Evolutionary conservation across 495 filamentous ascomycete genomes (phyloP).

Genomic region (Neurospora sp.): DNA sequence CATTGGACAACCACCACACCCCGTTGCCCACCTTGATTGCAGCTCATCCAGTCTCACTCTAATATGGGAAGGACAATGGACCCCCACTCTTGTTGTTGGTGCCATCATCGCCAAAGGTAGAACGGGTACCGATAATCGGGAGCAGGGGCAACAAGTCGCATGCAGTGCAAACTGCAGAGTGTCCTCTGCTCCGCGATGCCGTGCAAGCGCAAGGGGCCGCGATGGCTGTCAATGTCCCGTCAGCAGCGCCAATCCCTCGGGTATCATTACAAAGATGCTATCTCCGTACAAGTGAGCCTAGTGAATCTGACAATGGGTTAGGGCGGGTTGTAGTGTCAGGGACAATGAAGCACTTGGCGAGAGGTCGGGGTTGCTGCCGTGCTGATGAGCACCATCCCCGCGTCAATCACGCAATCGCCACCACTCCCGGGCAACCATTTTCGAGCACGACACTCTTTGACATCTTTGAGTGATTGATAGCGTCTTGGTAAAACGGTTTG

Average conservation of each 20-base stretch:
- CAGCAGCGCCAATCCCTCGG: not conserved
- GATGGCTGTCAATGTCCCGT: not conserved
- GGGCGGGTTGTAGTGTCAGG: not conserved
- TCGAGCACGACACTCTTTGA: not conserved
- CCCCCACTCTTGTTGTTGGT: slow-evolving; percentile 5
- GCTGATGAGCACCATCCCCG: slow-evolving; percentile 10
- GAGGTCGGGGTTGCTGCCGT: not conserved
- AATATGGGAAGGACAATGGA: not conserved
- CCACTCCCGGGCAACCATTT: not conserved
- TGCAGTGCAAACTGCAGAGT: not conserved
- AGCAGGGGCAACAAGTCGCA: not conserved
- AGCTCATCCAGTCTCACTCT: not conserved
- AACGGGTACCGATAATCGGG: slow-evolving; percentile 1
- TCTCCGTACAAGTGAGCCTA: not conserved
- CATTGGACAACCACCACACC: not conserved
- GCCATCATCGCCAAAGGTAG: not conserved
- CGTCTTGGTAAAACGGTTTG: not conserved
- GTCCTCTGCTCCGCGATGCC: not conserved
- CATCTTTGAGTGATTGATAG: not conserved
- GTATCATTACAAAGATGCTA: not conserved
- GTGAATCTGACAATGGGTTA: not conserved
- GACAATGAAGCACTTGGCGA: not conserved
- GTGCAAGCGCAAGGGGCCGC: not conserved
- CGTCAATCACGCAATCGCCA: slow-evolving; percentile 16
- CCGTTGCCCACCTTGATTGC: not conserved